These are phyloP conservation scores for Backusella luteola DNA, from an alignment of 192 early-diverging fungal genomes.

Conservation along the genomic window DNA sequence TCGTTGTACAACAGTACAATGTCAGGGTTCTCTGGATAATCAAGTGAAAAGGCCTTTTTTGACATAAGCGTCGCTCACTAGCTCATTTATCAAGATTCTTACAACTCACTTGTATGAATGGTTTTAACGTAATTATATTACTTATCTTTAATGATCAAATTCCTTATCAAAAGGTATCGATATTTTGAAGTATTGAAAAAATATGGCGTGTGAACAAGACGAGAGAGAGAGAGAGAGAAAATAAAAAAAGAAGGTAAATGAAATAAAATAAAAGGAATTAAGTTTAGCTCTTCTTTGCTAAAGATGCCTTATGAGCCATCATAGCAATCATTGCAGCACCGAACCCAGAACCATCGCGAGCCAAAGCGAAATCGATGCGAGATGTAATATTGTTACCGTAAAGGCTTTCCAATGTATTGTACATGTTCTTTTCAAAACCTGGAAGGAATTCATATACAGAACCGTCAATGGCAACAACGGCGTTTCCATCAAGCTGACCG, in stretches of 20 bases:
- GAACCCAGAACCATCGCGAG: conserved; percentile 82
- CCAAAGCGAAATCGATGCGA: conserved; percentile 66
- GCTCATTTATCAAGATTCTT: neutral
- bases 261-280: neutral
- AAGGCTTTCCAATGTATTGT: conserved; percentile 70
- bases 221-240: neutral
- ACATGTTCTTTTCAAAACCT: conserved; percentile 74
- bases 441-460: conserved; percentile 77
- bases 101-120: neutral
- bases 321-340: conserved; percentile 61
- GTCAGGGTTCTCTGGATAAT: neutral
- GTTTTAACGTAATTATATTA: neutral
- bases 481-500: conserved; percentile 20
- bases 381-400: conserved; percentile 62
- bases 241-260: neutral
- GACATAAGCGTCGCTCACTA: neutral
- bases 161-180: conserved; percentile 3
- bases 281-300: neutral
- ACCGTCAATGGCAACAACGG: conserved; percentile 60
- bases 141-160: neutral
- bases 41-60: neutral
- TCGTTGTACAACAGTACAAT: neutral
- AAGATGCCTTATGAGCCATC: conserved; percentile 37
- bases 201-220: neutral
- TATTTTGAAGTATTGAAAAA: neutral